Percentiles rank a stretch among this genome's conserved stretches.
Conservation (phyloP, 2,329 filamentous ascomycete genomes). For the Ramularia endophylla region DNA sequence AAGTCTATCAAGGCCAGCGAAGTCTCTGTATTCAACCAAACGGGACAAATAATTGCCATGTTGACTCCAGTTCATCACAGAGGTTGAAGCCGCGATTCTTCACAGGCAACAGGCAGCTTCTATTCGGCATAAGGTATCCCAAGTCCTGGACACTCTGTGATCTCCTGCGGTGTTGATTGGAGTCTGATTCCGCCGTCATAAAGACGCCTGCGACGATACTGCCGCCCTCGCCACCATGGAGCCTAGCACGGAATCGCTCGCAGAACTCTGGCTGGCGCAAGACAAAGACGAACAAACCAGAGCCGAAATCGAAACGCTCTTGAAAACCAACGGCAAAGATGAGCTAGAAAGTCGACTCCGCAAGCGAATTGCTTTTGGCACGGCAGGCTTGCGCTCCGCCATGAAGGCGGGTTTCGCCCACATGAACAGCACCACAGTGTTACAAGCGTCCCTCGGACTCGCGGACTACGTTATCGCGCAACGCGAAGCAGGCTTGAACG, state of each 20-base stretch:
- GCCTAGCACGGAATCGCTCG: conserved; percentile 29
- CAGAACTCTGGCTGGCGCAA: conserved; percentile 53
- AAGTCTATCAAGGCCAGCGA: no score
- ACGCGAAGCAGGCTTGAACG: conserved; percentile 23
- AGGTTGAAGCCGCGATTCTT: no score
- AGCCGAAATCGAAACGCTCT: conserved; percentile 49
- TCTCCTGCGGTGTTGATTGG: no score
- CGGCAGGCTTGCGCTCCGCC: conserved; percentile 55
- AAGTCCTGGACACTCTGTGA: no score
- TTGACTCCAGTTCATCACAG: no score
- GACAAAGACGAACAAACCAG: conserved; percentile 51
- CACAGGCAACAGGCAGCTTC: no score
- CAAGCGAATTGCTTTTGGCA: conserved; percentile 56
- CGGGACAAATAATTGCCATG: no score
- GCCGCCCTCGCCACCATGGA: conserved; percentile 1
- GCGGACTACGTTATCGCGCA: conserved; percentile 52
- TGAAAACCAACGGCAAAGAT: conserved; percentile 36
- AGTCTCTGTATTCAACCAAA: no score
- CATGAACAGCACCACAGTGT: conserved; percentile 34
- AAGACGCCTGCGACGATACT: no score
- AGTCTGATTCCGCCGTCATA: no score
- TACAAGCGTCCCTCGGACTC: conserved; percentile 58
- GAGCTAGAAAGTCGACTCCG: conserved; percentile 50
- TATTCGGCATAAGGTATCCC: no score
- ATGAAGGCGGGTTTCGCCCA: conserved; percentile 60